A percentile compares a stretch with the other conserved stretches of the same genome.
Conservation (phyloP, 345 rosid genomes). For the Cochlearia excelsa region DNA sequence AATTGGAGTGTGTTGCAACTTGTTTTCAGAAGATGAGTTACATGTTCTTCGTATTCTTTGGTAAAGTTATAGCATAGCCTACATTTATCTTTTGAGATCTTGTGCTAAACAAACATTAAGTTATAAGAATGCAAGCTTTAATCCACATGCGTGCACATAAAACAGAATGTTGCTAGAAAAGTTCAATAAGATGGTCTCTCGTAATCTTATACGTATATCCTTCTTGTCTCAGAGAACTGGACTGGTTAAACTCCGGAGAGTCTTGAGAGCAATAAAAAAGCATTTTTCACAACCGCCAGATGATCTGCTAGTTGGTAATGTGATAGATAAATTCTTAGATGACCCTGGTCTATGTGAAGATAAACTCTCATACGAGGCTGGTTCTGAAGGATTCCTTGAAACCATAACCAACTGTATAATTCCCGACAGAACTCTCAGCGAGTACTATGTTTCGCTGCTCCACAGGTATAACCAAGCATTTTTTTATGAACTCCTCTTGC, state of each 20-base stretch:
- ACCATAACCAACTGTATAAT: constrained; percentile 60
- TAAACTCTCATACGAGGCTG: constrained; percentile 77
- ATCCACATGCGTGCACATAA: background rate
- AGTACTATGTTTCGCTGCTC: constrained; percentile 52
- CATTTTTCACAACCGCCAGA: constrained; percentile 95
- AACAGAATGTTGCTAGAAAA: constrained; percentile 15
- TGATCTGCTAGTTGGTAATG: constrained; percentile 68
- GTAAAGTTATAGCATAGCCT: constrained; percentile 15
- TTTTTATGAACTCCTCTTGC: constrained; percentile 7
- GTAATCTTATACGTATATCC: constrained; percentile 17
- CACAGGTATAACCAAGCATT: constrained; percentile 47
- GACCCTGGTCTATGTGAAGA: constrained; percentile 83
- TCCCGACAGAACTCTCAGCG: constrained; percentile 54
- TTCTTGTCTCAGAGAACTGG: constrained; percentile 75
- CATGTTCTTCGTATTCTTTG: constrained; percentile 16
- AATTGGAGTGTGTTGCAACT: constrained; percentile 14
- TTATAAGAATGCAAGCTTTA: constrained; percentile 10
- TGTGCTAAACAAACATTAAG: background rate
- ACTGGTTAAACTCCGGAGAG: constrained; percentile 91
- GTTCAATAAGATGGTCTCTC: constrained; percentile 23
- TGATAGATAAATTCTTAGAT: constrained; percentile 82
- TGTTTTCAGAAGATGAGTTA: constrained; percentile 13
- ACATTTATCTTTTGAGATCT: constrained; percentile 13
- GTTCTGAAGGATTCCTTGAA: constrained; percentile 78
- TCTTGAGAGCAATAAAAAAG: constrained; percentile 86